Percentiles rank a stretch among this genome's conserved stretches.
phyloP scores from a whole-genome alignment of 2,329 filamentous ascomycete species.

The Pseudogymnoascus sp. region DNA sequence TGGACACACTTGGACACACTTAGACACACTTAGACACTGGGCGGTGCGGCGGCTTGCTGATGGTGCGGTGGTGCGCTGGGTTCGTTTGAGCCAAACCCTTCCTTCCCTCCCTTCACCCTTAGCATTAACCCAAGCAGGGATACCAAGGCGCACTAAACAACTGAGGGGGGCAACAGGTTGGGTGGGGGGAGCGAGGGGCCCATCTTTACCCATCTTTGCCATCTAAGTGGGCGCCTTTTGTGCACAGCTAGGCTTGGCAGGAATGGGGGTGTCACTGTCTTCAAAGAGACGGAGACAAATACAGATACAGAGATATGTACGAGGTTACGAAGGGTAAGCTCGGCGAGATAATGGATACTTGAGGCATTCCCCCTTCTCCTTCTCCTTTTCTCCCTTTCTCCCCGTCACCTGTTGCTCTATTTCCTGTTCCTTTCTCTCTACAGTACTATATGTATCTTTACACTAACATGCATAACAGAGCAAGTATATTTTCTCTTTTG shows the following conservation, averaged over 20 bases:
- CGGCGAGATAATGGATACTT: not conserved
- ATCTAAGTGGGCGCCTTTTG: slow-evolving; percentile 1
- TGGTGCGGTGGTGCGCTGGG: not conserved
- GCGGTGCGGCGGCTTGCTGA: not conserved
- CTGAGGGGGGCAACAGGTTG: not conserved
- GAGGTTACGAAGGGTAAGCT: not conserved
- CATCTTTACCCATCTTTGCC: not conserved
- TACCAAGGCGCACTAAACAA: not conserved
- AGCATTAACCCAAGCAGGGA: not conserved
- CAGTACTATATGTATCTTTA: not conserved
- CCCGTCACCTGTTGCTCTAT: not conserved
- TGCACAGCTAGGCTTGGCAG: not conserved
- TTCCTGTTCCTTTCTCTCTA: not conserved
- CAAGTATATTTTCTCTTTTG: not conserved
- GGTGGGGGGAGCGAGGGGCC: not conserved
- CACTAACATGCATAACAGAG: not conserved
- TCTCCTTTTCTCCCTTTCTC: not conserved
- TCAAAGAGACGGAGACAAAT: not conserved
- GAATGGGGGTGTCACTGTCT: slow-evolving; percentile 1
- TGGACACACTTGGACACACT: not conserved
- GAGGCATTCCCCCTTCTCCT: not conserved
- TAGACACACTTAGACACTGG: not conserved
- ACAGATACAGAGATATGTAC: not conserved
- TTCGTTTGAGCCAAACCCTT: not conserved
- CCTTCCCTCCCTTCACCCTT: not conserved